Conservation (phyloP, 352 stramenopile genomes). For the Elongisporangium undulatum region DNA sequence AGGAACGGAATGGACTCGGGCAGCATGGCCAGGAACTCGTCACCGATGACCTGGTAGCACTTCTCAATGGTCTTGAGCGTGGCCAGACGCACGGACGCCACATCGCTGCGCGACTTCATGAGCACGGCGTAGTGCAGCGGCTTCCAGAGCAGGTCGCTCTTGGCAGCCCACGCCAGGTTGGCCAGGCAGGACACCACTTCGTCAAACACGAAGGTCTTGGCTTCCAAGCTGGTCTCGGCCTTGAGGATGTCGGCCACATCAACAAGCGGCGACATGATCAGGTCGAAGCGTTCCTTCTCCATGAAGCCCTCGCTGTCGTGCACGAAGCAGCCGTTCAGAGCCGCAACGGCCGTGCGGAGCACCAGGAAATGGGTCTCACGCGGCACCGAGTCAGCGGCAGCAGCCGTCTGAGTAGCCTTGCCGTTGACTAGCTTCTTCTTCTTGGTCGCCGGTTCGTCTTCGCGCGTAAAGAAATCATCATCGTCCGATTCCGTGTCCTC, state of each 20-base stretch:
- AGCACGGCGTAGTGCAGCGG: constrained; percentile 84
- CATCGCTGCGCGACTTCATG: constrained; percentile 82
- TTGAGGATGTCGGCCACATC: constrained; percentile 74
- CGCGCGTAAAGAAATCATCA: constrained; percentile 55
- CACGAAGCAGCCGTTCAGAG: constrained; percentile 81
- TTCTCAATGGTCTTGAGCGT: constrained; percentile 79
- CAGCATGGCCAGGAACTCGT: constrained; percentile 88
- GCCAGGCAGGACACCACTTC: constrained; percentile 62
- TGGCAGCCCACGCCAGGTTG: constrained; percentile 80
- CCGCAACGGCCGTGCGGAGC: constrained; percentile 51
- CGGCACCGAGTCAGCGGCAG: constrained; percentile 12
- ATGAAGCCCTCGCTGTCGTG: constrained; percentile 86
- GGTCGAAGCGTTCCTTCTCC: constrained; percentile 84
- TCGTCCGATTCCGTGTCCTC: constrained; percentile 39
- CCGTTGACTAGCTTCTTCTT: constrained; percentile 48
- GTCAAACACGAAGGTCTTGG: constrained; percentile 61
- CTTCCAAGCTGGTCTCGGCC: constrained; percentile 19
- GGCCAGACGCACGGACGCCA: constrained; percentile 57
- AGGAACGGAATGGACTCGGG: constrained; percentile 89
- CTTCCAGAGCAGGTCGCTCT: constrained; percentile 88
- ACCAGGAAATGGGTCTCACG: constrained; percentile 40
- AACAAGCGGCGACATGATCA: constrained; percentile 66
- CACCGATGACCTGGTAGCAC: constrained; percentile 83
- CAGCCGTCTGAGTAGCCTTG: constrained; percentile 1
- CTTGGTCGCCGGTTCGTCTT: constrained; percentile 28